Base-by-base conservation (phyloP, 768 basidiomycete genomes). In the Gyrodon lividus region DNA sequence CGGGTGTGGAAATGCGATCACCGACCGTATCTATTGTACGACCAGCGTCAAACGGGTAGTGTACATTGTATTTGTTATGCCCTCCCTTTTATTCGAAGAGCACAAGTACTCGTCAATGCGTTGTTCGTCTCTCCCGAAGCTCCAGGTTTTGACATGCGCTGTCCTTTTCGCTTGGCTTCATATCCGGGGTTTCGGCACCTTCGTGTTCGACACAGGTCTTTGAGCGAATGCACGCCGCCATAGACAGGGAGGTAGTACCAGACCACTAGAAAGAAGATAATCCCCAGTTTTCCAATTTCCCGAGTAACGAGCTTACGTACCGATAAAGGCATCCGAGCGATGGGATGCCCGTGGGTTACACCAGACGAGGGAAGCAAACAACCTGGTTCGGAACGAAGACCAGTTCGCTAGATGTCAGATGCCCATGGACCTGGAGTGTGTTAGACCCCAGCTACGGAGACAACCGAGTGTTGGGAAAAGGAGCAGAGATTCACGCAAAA, bases 211-310 rank as follows among this genome's bases (percentile, higher is more conserved):
- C n/a, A 83, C 68, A 4, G 84, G 84, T 0, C 82, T 83, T 20
- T 64, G 74, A 86, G 86, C 84, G 84, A 86, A 58, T 81, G 66
- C 8, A 73, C 70, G n/a, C 85, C 86, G 16, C 86, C 84, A 54
- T 84, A 84, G 22, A 67, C 66, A 0, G 83, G 82, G 63, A 83
- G 73, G 69, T 79, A 87, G 64, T 81, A 89, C 70, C 80, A 87
- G 0, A 70, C 56, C 6, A 81, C 7, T 58, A 1, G 81, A 17
- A 86, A 72, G 17, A 73, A 39, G 50, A 10, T 10, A 5, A 28
- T 6, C 28, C 6, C 7, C 28, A 28, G 8, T 10, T n/a, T 28
- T 28, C 28, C 28, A n/a, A n/a, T n/a, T n/a, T n/a, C n/a, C n/a
- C n/a, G n/a, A n/a, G n/a, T n/a, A n/a, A n/a, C n/a, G n/a, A n/a